Base-by-base conservation (phyloP, 768 basidiomycete species). In the Ramaria sp. region DNA sequence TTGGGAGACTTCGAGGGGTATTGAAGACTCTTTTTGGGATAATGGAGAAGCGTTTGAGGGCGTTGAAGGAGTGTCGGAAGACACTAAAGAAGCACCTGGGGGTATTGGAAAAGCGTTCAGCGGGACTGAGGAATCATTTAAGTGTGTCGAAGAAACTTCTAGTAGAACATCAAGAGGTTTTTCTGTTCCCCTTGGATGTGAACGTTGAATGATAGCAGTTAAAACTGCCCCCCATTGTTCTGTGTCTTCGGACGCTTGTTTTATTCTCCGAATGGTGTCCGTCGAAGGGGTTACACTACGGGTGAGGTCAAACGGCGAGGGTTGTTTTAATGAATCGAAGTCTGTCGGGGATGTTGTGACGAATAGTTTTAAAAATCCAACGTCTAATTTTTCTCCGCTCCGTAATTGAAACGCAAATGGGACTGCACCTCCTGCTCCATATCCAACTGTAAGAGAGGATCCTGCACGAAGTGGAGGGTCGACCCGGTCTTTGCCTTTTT, bases 301-400 rank as follows among this genome's bases (percentile, higher is more conserved):
- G 8, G 39, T 7, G 2, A 5, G 13, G 18, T 53, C 56, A 54
- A 73, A 71, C 0, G 73, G 67, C 4, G 66, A 68, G 1, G 60
- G 50, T 48, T 71, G 73, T 1, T 47, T 34, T 3, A 77, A 63
- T 48, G 61, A 62, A 3, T 63, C 59, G 50, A 75, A 62, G 58
- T 71, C 68, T 36, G 68, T 60, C 3, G 67, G 66, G 0, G 55
- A 55, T 0, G 69, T 72, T 15, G 74, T 63, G 18, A 76, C 56
- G 55, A 71, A 77, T 7, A 76, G 57, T 54, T 73, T 74, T 48
- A 77, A 66, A 52, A 70, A 72, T 6, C 73, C 71, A 2, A 76
- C 63, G 48, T 76, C 73, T 28, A 66, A 52, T 5, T 61, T 57
- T 39, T 71, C 63, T 3, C 61, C 65, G 1, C 64, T 56, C 3